Conservation (phyloP, 305 asterid species). For the Plantago lanceolata region DNA sequence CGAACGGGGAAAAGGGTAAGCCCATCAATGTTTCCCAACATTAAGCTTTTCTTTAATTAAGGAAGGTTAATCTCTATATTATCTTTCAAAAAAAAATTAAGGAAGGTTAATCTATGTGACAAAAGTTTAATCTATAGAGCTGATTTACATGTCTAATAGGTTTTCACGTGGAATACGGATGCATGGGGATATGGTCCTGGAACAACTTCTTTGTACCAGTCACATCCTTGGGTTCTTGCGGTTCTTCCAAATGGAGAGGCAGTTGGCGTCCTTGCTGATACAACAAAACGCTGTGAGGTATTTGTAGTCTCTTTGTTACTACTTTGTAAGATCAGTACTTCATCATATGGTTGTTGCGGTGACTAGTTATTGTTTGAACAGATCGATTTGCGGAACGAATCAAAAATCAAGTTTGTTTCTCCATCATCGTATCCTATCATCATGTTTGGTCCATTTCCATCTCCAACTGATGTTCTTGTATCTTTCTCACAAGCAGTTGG, state of each 20-base stretch:
- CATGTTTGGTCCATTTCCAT: constrained; percentile 89
- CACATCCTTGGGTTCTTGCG: constrained; percentile 94
- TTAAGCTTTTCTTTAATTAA: not conserved
- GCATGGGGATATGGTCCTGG: constrained; percentile 95
- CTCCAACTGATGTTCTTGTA: constrained; percentile 75
- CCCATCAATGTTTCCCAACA: not conserved
- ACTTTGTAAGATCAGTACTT: constrained; percentile 13
- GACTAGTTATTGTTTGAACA: constrained; percentile 32
- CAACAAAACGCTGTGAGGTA: constrained; percentile 91
- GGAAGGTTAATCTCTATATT: too few relatives aligned
- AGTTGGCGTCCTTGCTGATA: constrained; percentile 91
- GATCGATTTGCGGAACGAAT: constrained; percentile 82
- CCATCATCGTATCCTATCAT: constrained; percentile 63
- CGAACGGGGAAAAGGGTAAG: constrained; percentile 92
- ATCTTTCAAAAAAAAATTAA: too few relatives aligned
- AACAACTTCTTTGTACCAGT: constrained; percentile 93
- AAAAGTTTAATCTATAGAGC: not conserved
- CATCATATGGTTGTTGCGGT: constrained; percentile 12
- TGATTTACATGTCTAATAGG: constrained; percentile 33
- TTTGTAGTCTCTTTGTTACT: constrained; percentile 18
- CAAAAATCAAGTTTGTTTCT: constrained; percentile 55
- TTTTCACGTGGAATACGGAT: constrained; percentile 91
- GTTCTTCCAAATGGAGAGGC: constrained; percentile 87
- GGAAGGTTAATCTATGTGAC: not conserved
- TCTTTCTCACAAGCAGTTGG: constrained; percentile 77